Percentiles rank a stretch among this genome's conserved stretches.
Evolutionary conservation across 257 asterid genomes (phyloP).

Genomic region (Osmanthus fragrans): DNA sequence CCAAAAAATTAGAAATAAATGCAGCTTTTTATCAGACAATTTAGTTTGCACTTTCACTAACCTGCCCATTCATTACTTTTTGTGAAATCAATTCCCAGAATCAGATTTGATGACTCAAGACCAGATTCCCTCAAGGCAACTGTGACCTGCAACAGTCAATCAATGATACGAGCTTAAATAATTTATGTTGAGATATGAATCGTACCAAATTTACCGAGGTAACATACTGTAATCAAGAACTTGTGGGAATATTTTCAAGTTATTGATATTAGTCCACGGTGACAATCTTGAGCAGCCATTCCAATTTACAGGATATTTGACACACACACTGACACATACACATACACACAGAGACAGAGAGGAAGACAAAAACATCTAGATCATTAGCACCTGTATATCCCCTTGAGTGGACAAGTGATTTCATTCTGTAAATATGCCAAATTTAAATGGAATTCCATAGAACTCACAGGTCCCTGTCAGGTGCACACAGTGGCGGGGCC

Average conservation of each 20-base stretch:
- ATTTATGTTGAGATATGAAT: slow-evolving; percentile 11
- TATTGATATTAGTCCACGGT: not conserved
- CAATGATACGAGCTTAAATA: slow-evolving; percentile 9
- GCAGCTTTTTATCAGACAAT: slow-evolving; percentile 25
- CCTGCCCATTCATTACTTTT: slow-evolving; percentile 95
- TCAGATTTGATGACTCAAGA: slow-evolving; percentile 82
- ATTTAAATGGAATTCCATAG: not conserved
- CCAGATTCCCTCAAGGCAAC: slow-evolving; percentile 72
- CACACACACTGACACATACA: no score
- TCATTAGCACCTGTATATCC: not conserved
- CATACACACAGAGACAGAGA: not conserved
- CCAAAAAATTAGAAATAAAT: not conserved
- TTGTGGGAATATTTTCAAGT: not conserved
- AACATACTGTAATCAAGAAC: not conserved
- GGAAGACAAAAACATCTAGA: not conserved
- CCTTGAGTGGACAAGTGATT: not conserved
- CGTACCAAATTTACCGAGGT: not conserved
- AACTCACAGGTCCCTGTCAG: no score
- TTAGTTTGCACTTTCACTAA: slow-evolving; percentile 24
- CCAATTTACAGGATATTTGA: no score
- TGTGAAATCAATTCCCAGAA: slow-evolving; percentile 80
- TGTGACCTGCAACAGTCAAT: slow-evolving; percentile 57
- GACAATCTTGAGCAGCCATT: not conserved
- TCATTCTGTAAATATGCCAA: not conserved
- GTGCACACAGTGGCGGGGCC: no score